Conservation (phyloP, 495 filamentous ascomycete genomes). For the Lasiosphaeria ovina region DNA sequence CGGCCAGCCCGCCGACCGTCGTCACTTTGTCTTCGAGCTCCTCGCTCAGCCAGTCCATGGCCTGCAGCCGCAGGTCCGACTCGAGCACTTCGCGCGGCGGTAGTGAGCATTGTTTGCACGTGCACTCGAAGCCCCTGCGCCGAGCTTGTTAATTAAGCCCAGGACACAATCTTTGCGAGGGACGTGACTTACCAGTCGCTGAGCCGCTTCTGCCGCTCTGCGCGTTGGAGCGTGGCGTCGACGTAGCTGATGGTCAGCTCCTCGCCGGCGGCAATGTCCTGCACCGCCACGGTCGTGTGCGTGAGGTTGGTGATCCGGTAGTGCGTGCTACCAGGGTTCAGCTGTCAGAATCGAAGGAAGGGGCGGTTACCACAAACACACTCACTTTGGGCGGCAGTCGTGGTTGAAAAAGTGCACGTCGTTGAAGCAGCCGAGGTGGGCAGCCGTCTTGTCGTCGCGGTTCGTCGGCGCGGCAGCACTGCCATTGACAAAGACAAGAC, state of each 20-base stretch:
- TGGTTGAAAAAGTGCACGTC: conserved; percentile 42
- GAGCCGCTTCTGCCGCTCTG: conserved; percentile 35
- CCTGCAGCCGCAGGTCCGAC: conserved; percentile 37
- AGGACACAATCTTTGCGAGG: no score
- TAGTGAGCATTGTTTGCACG: conserved; percentile 36
- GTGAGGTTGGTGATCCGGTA: conserved; percentile 42
- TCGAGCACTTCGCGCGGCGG: conserved; percentile 15
- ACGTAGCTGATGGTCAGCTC: conserved; percentile 45
- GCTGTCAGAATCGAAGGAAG: background rate
- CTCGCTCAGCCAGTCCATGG: conserved; percentile 33
- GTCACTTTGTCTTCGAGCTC: conserved; percentile 35
- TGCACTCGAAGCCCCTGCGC: conserved; percentile 36
- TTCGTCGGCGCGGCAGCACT: conserved; percentile 10
- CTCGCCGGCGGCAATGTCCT: conserved; percentile 37
- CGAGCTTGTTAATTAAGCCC: no score
- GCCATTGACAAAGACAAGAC: conserved; percentile 27
- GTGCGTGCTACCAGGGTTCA: conserved; percentile 27
- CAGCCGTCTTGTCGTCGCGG: conserved; percentile 19
- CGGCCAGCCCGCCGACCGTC: conserved; percentile 21
- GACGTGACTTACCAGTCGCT: conserved; percentile 21
- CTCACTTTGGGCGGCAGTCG: conserved; percentile 48
- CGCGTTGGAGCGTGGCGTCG: conserved; percentile 26
- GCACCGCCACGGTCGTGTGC: conserved; percentile 39
- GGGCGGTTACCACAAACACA: background rate
- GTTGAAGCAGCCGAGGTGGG: conserved; percentile 38